These are phyloP conservation scores for Colletotrichum lindemuthianum DNA, from an alignment of 2,329 filamentous ascomycete genomes.

Conservation along the genomic window DNA sequence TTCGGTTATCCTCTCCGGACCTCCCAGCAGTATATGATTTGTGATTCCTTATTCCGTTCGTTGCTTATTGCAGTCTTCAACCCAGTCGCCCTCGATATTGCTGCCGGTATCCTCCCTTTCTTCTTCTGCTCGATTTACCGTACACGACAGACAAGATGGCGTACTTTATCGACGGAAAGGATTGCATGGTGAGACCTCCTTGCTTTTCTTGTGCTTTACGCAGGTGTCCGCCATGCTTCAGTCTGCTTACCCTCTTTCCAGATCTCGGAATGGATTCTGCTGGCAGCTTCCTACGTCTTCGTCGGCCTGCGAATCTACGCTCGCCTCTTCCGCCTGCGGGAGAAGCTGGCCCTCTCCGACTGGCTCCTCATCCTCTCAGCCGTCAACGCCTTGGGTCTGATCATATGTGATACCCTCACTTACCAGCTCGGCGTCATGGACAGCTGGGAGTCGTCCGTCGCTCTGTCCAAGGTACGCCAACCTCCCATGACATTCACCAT, in stretches of 20 bases:
- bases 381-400: slow-evolving; percentile 44
- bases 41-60: not conserved
- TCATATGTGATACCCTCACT: slow-evolving; percentile 48
- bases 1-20: not conserved
- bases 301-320: slow-evolving; percentile 45
- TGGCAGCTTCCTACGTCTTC: slow-evolving; percentile 41
- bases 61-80: not conserved
- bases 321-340: slow-evolving; percentile 43
- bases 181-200: slow-evolving; percentile 38
- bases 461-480: slow-evolving; percentile 43
- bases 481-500: fast-evolving
- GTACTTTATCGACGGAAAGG: slow-evolving; percentile 40
- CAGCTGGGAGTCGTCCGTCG: slow-evolving; percentile 42
- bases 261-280: slow-evolving; percentile 48
- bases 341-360: slow-evolving; percentile 44
- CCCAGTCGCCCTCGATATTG: not conserved
- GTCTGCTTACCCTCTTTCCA: slow-evolving; percentile 17
- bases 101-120: not conserved
- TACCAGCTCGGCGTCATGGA: slow-evolving; percentile 46
- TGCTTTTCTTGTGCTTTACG: not conserved
- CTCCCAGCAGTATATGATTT: not conserved
- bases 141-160: slow-evolving; percentile 31
- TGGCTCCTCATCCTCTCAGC: slow-evolving; percentile 43
- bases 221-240: not conserved
- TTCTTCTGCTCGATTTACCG: no score